Evolutionary conservation across 2,329 filamentous ascomycete species (phyloP), one percentile per base, ranked within the genome.

Genomic region (Cercospora sp.): DNA sequence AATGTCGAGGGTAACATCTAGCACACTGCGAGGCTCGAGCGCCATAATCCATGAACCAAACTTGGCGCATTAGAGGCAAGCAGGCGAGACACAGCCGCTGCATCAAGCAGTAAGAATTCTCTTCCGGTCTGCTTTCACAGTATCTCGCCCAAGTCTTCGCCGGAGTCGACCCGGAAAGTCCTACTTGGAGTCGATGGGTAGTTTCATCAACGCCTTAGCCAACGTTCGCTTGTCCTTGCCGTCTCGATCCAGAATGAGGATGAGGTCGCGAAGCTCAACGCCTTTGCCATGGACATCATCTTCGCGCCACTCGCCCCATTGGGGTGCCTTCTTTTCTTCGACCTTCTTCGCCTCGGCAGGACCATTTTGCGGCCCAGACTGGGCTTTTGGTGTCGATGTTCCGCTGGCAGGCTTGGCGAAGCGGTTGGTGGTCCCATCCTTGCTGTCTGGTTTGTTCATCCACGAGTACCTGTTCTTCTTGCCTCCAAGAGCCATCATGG

Each of bases 231-330:
- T 82, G 77, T 93, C 90, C 72, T 84, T 85, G 1, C 91, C 90
- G 77, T 96, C 92, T 61, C 89, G 84, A 78, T 97, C 94, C 58
- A 97, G 84, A 68, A 91, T 91, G 20, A 87, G 84, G 16, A 96
- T 83, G 82, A 93, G 89, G 79, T 97, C 94, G 64, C 94, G 87
- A 63, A 96, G 83, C 81, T 97, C 93, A 59, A 97, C 92, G 28
- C 90, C 89, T 72, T 85, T 87, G 33, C 92, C 93, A 76, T 90
- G 91, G 23, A 90, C 88, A 63, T 87, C 88, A 74, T 93, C 90
- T 79, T 97, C 93, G 67, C 92, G 72, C 77, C 77, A 79, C 18
- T 78, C 76, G 20, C 79, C 78, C 76, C 77, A 79, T 53, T 75
- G 75, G 16, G 75, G 71, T 30, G 74, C 72, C 66, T 73, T 75